These are phyloP conservation scores for Candida sithepensis DNA, from an alignment of 805 yeast species.

Conservation along the genomic window DNA sequence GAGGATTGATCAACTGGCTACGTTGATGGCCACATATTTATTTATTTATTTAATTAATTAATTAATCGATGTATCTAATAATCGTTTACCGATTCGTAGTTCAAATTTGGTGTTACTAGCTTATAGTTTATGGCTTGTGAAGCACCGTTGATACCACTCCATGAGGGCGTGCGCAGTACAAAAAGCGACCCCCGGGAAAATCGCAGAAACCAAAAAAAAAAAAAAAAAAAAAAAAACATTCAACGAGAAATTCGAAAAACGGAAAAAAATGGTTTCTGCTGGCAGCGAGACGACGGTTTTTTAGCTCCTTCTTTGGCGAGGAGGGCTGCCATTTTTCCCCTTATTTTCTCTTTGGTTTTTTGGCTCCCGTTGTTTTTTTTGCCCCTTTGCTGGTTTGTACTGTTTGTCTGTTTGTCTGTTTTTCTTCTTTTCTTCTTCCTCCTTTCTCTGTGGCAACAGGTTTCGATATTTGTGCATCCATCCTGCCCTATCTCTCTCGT, in stretches of 20 bases:
- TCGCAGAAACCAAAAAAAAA: too few relatives aligned
- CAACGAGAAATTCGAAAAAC: too few relatives aligned
- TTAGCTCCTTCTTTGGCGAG: background rate
- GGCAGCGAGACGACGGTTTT: background rate
- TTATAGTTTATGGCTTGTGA: too few relatives aligned
- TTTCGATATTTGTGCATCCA: too few relatives aligned
- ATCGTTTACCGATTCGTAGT: background rate
- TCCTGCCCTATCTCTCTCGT: too few relatives aligned
- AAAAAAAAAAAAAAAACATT: too few relatives aligned
- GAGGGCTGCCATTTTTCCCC: background rate
- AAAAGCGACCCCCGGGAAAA: too few relatives aligned
- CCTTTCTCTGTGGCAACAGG: too few relatives aligned
- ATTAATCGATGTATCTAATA: background rate
- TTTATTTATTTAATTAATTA: background rate
- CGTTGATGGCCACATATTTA: too few relatives aligned
- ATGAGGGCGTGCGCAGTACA: too few relatives aligned
- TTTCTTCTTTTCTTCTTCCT: background rate
- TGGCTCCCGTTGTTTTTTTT: background rate
- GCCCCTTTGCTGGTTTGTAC: background rate
- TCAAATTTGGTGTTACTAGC: background rate
- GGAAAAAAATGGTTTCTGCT: background rate
- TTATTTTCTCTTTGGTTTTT: too few relatives aligned
- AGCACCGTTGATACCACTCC: too few relatives aligned
- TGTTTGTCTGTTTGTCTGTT: background rate
- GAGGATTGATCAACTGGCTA: background rate